Conservation (phyloP, 73 alveolate genomes). For the Blepharisma japonicum region DNA sequence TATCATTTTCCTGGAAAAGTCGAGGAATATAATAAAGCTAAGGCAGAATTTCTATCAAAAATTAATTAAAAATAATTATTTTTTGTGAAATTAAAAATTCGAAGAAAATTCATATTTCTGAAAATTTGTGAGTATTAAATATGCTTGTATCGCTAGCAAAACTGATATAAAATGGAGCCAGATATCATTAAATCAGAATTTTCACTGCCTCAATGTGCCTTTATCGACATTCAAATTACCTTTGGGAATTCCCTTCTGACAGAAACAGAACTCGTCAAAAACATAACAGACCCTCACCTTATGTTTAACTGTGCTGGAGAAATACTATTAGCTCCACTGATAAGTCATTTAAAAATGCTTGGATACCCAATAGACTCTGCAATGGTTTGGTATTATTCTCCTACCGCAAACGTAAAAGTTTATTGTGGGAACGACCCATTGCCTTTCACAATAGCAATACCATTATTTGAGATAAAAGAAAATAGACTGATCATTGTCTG, state of each 20-base stretch:
- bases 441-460: slow-evolving; percentile 33
- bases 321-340: slow-evolving; percentile 28
- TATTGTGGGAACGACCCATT: slow-evolving; percentile 62
- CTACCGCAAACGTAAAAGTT: slow-evolving; percentile 36
- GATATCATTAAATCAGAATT: too few species aligned
- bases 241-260: background rate
- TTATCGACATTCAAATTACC: background rate
- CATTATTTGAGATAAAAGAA: background rate
- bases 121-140: too few species aligned
- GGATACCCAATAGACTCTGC: slow-evolving; percentile 59
- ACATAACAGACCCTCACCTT: background rate
- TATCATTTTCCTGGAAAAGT: slow-evolving; percentile 42
- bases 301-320: background rate
- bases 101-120: too few species aligned
- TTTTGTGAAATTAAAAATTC: too few species aligned
- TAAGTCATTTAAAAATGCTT: slow-evolving; percentile 28
- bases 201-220: slow-evolving; percentile 27
- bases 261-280: slow-evolving; percentile 9
- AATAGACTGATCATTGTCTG: background rate
- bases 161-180: too few species aligned
- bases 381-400: slow-evolving; percentile 43
- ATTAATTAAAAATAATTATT: too few species aligned
- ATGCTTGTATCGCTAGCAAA: too few species aligned
- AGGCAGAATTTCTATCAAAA: background rate
- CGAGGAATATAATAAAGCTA: slow-evolving; percentile 37